Evolutionary conservation across 306 rosid species (phyloP).

Genomic region (Rubus parviflorus): DNA sequence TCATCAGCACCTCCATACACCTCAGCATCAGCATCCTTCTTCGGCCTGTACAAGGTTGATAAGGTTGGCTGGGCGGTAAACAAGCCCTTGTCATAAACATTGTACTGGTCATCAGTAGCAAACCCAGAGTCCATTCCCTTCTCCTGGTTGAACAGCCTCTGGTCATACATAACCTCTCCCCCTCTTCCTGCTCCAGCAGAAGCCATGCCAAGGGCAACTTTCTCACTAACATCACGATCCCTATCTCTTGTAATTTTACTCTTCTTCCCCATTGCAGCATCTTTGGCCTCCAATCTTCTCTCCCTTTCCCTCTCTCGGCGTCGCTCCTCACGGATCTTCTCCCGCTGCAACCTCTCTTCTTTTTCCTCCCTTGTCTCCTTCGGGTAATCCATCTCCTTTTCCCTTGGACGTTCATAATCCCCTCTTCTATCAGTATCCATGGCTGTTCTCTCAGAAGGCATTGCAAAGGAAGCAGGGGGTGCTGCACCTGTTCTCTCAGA

Average conservation of each 20-base stretch:
- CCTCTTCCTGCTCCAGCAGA: constrained; percentile 62
- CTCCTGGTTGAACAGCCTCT: constrained; percentile 90
- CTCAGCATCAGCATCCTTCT: constrained; percentile 75
- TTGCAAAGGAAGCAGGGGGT: constrained; percentile 42
- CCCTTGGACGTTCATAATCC: constrained; percentile 55
- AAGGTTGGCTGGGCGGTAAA: constrained; percentile 81
- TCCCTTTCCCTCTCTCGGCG: constrained; percentile 90
- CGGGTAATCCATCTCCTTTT: constrained; percentile 52
- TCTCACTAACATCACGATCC: constrained; percentile 92
- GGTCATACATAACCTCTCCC: constrained; percentile 89
- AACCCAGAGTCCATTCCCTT: constrained; percentile 92
- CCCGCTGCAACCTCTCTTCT: constrained; percentile 63
- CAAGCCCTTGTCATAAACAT: constrained; percentile 82
- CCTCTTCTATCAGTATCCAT: constrained; percentile 53
- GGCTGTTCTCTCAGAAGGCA: constrained; percentile 45
- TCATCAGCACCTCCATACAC: constrained; percentile 83
- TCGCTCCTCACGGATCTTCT: constrained; percentile 86
- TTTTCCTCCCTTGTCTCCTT: constrained; percentile 73
- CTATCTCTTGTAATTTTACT: constrained; percentile 91
- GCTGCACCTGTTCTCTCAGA: constrained; percentile 76
- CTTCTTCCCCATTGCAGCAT: constrained; percentile 89
- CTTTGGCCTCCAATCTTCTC: constrained; percentile 89
- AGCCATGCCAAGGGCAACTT: constrained; percentile 96
- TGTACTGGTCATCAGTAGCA: constrained; percentile 86
- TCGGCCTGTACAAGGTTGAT: constrained; percentile 82